phyloP scores from a whole-genome alignment of 2,329 filamentous ascomycete species.

The Fusarium denticulatum region DNA sequence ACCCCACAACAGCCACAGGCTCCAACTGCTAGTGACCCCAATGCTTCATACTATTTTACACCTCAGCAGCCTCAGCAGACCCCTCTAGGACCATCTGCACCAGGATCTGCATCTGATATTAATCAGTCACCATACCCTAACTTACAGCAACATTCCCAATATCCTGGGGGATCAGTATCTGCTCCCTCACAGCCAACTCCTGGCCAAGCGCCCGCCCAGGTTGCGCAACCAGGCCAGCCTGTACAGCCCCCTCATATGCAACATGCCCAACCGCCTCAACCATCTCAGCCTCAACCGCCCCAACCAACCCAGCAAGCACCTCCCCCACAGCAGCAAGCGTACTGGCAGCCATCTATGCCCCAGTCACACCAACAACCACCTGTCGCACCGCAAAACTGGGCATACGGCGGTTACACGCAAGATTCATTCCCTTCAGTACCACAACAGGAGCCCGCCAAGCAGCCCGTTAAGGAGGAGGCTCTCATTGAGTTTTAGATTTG shows the following conservation, averaged over 20 bases:
- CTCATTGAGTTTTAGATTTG: constrained; percentile 77
- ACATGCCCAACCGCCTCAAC: constrained; percentile 47
- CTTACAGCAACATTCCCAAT: constrained; percentile 59
- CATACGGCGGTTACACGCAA: constrained; percentile 63
- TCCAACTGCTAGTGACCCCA: constrained; percentile 58
- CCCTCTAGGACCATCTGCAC: constrained; percentile 51
- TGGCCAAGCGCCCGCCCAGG: constrained; percentile 39
- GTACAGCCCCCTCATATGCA: constrained; percentile 37
- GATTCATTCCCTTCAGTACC: constrained; percentile 73
- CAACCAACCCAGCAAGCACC: constrained; percentile 41
- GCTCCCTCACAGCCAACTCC: constrained; percentile 48
- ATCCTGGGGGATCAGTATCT: constrained; percentile 56
- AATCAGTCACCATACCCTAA: constrained; percentile 63
- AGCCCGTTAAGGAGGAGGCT: constrained; percentile 75
- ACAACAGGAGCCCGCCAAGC: constrained; percentile 52
- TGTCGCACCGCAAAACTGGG: constrained; percentile 54
- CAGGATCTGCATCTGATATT: constrained; percentile 54
- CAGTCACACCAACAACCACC: constrained; percentile 44
- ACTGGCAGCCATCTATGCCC: constrained; percentile 50
- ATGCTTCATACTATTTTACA: constrained; percentile 68
- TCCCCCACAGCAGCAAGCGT: constrained; percentile 48
- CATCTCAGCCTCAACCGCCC: constrained; percentile 45
- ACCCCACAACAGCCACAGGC: constrained; percentile 44
- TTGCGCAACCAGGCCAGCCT: constrained; percentile 34
- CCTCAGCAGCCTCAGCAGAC: constrained; percentile 51